Percentiles rank a stretch among this genome's conserved stretches.
Conservation (phyloP, 2,329 filamentous ascomycete species). For the Calonectria hawksworthii region DNA sequence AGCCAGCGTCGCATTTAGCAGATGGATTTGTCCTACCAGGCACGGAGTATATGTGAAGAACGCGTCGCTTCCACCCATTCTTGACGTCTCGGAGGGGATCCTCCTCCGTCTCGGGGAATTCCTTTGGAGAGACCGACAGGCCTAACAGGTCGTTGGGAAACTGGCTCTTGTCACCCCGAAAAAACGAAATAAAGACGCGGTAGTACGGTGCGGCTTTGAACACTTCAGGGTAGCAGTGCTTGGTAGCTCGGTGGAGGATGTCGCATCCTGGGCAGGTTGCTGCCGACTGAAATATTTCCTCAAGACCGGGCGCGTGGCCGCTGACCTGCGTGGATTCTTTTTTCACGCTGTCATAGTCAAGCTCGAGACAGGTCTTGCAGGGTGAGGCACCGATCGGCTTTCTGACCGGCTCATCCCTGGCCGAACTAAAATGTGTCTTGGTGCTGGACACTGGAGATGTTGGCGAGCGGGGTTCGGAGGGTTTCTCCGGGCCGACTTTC, state of each 20-base stretch:
- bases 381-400: neutral
- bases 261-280: conserved; percentile 7
- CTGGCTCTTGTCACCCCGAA: conserved; percentile 13
- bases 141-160: conserved; percentile 7
- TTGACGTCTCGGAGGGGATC: conserved; percentile 18
- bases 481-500: too few species aligned
- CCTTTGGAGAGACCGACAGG: conserved; percentile 23
- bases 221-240: conserved; percentile 25
- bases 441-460: neutral
- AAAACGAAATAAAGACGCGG: conserved; percentile 18
- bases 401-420: neutral
- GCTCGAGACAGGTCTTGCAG: conserved; percentile 11
- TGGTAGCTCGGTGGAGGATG: conserved; percentile 19
- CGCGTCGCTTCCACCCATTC: conserved; percentile 20
- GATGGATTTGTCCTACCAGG: neutral
- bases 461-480: neutral
- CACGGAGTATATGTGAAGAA: conserved; percentile 25
- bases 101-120: conserved; percentile 14
- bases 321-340: neutral
- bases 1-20: neutral
- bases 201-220: conserved; percentile 5
- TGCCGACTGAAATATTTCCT: conserved; percentile 14
- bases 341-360: conserved; percentile 3
- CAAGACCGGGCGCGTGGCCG: conserved; percentile 10
- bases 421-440: neutral